These are phyloP conservation scores for Paecilomyces variotii DNA, from an alignment of 2,329 filamentous ascomycete genomes.

Conservation along the genomic window DNA sequence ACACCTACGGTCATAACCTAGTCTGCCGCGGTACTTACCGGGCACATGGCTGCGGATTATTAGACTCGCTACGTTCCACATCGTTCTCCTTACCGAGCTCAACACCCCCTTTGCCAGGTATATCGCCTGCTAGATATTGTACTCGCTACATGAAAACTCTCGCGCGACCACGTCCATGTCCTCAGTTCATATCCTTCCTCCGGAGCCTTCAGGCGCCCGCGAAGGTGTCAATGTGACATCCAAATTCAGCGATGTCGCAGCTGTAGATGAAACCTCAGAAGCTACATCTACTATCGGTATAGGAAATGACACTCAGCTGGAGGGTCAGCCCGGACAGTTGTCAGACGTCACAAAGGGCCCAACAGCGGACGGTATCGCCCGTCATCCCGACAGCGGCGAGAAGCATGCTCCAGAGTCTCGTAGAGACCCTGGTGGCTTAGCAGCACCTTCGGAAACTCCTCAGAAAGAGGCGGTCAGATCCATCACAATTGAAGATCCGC, in stretches of 20 bases:
- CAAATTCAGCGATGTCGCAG: neutral
- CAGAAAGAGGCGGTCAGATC: neutral
- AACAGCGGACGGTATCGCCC: neutral
- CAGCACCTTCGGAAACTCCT: neutral
- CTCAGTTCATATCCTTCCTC: neutral
- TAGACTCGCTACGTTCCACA: neutral
- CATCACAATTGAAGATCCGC: neutral
- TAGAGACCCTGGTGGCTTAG: neutral
- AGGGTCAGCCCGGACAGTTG: neutral
- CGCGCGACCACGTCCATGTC: neutral
- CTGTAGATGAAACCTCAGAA: neutral
- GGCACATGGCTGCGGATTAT: neutral
- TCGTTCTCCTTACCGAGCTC: neutral
- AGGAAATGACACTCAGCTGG: neutral
- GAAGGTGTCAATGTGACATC: neutral
- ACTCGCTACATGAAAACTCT: neutral
- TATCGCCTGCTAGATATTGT: neutral
- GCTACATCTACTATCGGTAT: neutral
- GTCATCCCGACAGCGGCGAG: neutral
- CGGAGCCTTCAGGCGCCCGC: neutral
- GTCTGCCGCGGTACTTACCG: neutral
- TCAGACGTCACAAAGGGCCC: neutral
- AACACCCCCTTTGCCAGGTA: neutral
- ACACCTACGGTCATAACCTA: neutral
- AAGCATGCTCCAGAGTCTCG: neutral